These are phyloP conservation scores for Vanderwaltozyma polyspora DNA, from an alignment of 805 yeast species.

Conservation along the genomic window DNA sequence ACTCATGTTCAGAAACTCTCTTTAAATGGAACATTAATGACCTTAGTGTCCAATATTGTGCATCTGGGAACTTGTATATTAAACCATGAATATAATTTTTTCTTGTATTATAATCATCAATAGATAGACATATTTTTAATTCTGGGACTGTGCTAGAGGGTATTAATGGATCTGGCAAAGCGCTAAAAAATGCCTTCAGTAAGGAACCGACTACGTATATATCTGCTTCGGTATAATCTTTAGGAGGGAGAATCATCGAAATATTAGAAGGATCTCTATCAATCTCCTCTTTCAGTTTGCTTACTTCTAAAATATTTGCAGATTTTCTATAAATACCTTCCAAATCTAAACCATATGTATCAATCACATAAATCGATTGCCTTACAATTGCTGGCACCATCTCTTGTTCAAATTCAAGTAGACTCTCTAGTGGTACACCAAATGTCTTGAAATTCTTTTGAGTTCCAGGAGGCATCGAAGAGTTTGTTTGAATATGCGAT, in stretches of 20 bases:
- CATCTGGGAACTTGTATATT: constrained; percentile 85
- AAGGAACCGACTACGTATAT: constrained; percentile 81
- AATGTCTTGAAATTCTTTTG: constrained; percentile 43
- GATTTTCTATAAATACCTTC: constrained; percentile 87
- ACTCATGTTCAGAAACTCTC: constrained; percentile 53
- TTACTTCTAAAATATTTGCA: constrained; percentile 67
- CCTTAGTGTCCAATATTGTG: constrained; percentile 85
- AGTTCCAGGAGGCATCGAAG: constrained; percentile 29
- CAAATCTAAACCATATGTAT: constrained; percentile 67
- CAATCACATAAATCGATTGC: constrained; percentile 79
- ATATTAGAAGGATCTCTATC: constrained; percentile 65
- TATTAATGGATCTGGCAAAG: constrained; percentile 53
- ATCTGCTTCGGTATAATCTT: constrained; percentile 60
- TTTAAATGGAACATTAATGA: constrained; percentile 77
- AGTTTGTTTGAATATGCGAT: constrained; percentile 24
- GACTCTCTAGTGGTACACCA: constrained; percentile 71
- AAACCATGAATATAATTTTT: constrained; percentile 74
- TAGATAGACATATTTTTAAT: constrained; percentile 48
- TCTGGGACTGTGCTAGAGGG: constrained; percentile 22
- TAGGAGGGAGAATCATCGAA: constrained; percentile 42
- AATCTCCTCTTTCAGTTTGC: constrained; percentile 58
- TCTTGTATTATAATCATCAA: constrained; percentile 48
- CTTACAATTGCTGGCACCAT: constrained; percentile 86
- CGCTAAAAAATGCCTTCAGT: constrained; percentile 70
- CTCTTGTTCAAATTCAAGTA: constrained; percentile 75